Conservation (phyloP, 345 rosid genomes). For the Acer saccharum region DNA sequence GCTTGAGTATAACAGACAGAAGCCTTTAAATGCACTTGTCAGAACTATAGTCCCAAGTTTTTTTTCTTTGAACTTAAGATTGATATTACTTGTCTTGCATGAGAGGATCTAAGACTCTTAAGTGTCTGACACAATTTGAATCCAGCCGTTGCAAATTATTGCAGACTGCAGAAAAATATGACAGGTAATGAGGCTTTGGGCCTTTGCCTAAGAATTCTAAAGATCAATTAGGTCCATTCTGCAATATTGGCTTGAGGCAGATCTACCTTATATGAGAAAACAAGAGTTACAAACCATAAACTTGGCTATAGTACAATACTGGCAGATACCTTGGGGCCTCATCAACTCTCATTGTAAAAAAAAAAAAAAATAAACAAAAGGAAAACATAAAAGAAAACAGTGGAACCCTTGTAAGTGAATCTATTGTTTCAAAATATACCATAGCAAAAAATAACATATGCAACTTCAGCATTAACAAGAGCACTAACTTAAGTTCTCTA, state of each 20-base stretch:
- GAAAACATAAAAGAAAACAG: too few relatives aligned
- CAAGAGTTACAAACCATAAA: neutral
- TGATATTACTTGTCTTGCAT: too few relatives aligned
- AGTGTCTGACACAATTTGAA: neutral
- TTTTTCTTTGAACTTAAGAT: too few relatives aligned
- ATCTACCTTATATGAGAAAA: too few relatives aligned
- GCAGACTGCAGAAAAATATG: neutral
- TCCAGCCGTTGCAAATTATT: neutral
- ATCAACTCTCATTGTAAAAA: neutral
- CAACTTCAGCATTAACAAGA: neutral
- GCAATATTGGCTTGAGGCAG: too few relatives aligned
- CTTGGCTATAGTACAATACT: neutral
- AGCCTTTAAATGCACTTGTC: neutral
- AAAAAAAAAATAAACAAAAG: neutral
- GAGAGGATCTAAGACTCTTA: neutral
- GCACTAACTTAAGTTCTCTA: neutral
- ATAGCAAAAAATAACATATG: neutral
- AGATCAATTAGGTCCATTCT: neutral
- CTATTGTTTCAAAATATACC: neutral
- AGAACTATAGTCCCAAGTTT: too few relatives aligned
- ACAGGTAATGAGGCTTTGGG: neutral
- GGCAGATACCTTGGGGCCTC: neutral
- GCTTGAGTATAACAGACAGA: neutral
- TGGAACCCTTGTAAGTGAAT: neutral
- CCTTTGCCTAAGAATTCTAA: neutral